Conservation (phyloP, 176 grass and related monocot genomes). For the Juncus effusus region DNA sequence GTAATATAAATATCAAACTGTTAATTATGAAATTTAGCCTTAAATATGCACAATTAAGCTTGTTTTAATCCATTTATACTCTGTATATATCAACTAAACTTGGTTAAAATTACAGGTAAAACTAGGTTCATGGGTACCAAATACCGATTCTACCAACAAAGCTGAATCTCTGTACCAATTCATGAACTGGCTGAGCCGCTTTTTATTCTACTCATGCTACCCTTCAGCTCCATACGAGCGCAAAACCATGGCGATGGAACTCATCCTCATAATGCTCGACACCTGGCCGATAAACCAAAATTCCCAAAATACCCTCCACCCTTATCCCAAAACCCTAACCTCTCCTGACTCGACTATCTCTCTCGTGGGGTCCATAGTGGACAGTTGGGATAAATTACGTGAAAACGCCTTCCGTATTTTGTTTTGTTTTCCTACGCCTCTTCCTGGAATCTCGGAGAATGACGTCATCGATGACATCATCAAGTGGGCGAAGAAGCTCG, state of each 20-base stretch:
- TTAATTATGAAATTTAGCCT: no score
- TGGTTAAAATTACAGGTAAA: constrained; percentile 44
- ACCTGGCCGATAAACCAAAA: constrained; percentile 80
- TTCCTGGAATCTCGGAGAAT: constrained; percentile 83
- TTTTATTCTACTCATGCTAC: constrained; percentile 93
- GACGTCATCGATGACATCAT: constrained; percentile 63
- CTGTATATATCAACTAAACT: constrained; percentile 6
- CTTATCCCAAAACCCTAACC: constrained; percentile 64
- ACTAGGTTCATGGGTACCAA: constrained; percentile 61
- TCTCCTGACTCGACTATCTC: constrained; percentile 84
- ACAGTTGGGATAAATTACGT: constrained; percentile 93
- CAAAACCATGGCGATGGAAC: constrained; percentile 98
- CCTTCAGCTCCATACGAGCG: constrained; percentile 97
- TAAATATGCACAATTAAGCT: no score
- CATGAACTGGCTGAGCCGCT: constrained; percentile 83
- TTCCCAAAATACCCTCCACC: constrained; percentile 45
- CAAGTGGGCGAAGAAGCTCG: constrained; percentile 76
- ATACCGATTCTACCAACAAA: constrained; percentile 32
- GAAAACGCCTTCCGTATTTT: constrained; percentile 87
- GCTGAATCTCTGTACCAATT: constrained; percentile 81
- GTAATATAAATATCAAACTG: no score
- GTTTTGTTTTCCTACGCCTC: constrained; percentile 83
- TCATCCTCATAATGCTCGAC: constrained; percentile 90
- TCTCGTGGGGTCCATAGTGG: constrained; percentile 89
- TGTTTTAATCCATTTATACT: neutral